A percentile compares a stretch with the other conserved stretches of the same genome.
Conservation (phyloP, 2,329 filamentous ascomycete species). For the Volutella citrinella region DNA sequence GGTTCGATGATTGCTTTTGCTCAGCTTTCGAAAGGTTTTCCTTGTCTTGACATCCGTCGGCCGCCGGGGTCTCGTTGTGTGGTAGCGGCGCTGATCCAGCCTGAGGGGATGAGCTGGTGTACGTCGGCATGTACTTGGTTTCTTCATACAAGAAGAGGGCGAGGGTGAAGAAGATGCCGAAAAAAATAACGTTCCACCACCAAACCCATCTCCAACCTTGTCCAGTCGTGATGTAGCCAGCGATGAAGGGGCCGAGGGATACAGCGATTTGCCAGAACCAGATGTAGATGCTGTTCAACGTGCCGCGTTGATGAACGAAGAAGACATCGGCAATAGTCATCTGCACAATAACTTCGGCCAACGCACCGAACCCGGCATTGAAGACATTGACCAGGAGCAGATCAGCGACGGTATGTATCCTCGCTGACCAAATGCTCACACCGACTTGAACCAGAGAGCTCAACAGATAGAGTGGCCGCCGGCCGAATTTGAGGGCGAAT, state of each 20-base stretch:
- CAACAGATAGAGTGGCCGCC: background rate
- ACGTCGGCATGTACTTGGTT: slow-evolving; percentile 11
- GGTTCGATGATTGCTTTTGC: background rate
- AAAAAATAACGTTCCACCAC: slow-evolving; percentile 2
- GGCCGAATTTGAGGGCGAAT: background rate
- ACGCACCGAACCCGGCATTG: background rate
- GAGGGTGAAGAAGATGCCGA: slow-evolving; percentile 11
- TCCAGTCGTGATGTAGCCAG: background rate
- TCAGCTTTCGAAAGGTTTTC: no score
- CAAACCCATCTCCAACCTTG: slow-evolving; percentile 1
- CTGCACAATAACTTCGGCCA: background rate
- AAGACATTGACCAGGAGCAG: background rate
- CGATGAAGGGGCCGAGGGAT: background rate
- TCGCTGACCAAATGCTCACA: background rate
- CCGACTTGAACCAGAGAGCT: background rate
- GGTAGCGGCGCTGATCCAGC: no score
- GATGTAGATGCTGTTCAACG: background rate
- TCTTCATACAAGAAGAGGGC: slow-evolving; percentile 36
- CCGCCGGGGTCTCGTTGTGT: background rate
- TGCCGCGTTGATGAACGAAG: slow-evolving; percentile 1
- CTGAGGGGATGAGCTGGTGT: no score
- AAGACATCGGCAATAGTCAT: background rate
- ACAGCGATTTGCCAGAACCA: background rate
- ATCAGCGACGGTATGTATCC: background rate
- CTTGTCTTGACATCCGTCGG: no score